phyloP scores from a whole-genome alignment of 2,329 filamentous ascomycete genomes.

The Biscogniauxia mediterranea region DNA sequence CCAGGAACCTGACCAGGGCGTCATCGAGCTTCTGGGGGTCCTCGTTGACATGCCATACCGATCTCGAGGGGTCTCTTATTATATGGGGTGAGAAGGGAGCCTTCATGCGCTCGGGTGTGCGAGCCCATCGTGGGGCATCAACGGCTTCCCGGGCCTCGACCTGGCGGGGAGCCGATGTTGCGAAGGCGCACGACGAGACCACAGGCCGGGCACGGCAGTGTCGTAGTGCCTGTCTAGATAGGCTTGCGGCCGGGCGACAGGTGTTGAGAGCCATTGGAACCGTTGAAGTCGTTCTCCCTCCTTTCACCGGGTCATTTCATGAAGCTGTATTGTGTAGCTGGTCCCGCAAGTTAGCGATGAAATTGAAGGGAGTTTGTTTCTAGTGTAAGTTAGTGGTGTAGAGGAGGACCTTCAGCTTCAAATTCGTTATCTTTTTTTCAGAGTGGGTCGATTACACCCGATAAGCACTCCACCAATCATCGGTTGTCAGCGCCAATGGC shows the following conservation, averaged over 20 bases:
- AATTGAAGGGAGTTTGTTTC: not conserved
- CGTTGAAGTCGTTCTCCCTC: conserved; percentile 3
- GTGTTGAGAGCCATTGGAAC: conserved; percentile 36
- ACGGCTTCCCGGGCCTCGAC: conserved; percentile 13
- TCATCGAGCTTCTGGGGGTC: conserved; percentile 72
- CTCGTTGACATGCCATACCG: conserved; percentile 68
- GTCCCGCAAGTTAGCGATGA: not conserved
- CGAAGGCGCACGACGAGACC: conserved; percentile 22
- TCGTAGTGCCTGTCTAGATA: conserved; percentile 34
- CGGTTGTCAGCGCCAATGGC: not conserved
- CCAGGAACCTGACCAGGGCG: conserved; percentile 76
- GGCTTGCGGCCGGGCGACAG: conserved; percentile 32
- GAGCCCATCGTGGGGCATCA: conserved; percentile 62
- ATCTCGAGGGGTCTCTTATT: conserved; percentile 51
- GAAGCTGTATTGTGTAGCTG: not conserved
- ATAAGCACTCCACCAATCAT: not conserved
- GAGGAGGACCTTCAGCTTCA: not conserved
- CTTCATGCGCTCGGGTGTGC: conserved; percentile 69
- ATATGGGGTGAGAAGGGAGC: conserved; percentile 64
- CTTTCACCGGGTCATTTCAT: conserved; percentile 14
- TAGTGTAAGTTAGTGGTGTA: too few relatives aligned
- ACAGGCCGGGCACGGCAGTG: conserved; percentile 24
- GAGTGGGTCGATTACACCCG: not conserved
- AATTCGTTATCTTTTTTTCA: not conserved
- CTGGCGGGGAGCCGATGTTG: conserved; percentile 21